Conservation (phyloP, 306 rosid genomes). For the Corylus avellana region DNA sequence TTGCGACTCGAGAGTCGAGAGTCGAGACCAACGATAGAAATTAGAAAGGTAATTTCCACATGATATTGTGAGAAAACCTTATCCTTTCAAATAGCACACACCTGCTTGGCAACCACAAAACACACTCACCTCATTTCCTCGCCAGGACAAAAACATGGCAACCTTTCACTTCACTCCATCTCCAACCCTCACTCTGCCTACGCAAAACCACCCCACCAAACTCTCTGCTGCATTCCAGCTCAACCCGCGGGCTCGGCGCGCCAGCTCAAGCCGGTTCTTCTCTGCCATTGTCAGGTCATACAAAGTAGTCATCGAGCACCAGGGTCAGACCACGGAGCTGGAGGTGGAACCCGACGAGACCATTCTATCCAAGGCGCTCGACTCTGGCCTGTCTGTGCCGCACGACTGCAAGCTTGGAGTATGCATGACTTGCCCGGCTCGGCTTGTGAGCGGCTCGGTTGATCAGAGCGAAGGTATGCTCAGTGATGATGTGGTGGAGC, state of each 20-base stretch:
- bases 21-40: neutral
- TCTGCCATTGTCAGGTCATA: constrained; percentile 45
- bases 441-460: constrained; percentile 68
- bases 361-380: constrained; percentile 67
- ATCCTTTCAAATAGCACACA: constrained; percentile 38
- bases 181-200: constrained; percentile 43
- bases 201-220: constrained; percentile 41
- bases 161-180: constrained; percentile 54
- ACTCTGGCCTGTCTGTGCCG: constrained; percentile 70
- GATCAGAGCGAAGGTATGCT: constrained; percentile 99
- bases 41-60: neutral
- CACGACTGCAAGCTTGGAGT: constrained; percentile 98
- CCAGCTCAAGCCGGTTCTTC: constrained; percentile 25
- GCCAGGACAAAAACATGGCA: constrained; percentile 45
- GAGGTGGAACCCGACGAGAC: constrained; percentile 61
- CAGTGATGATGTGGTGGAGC: constrained; percentile 92
- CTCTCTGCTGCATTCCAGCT: constrained; percentile 30
- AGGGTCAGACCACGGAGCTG: constrained; percentile 56
- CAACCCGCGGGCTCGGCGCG: constrained; percentile 19
- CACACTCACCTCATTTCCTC: constrained; percentile 6
- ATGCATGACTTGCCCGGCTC: constrained; percentile 99
- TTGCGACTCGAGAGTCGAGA: neutral
- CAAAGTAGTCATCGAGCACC: constrained; percentile 83
- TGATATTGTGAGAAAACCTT: constrained; percentile 24
- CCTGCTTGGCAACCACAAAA: constrained; percentile 25